Percentiles rank a stretch among this genome's conserved stretches.
Conservation (phyloP, 2,329 filamentous ascomycete species). For the Sporothrix inflata region DNA sequence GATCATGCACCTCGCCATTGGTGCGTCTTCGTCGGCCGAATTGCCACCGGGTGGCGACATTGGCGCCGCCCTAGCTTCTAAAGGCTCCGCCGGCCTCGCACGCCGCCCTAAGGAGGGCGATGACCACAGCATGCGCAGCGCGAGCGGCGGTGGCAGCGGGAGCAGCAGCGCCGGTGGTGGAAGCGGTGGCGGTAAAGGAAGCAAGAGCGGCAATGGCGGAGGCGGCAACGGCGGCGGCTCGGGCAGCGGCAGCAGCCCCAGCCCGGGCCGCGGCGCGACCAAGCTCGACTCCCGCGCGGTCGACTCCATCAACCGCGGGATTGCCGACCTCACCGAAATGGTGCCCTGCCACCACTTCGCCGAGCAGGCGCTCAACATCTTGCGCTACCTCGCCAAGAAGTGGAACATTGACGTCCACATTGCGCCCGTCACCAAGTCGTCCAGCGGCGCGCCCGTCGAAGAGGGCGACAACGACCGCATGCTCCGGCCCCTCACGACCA, state of each 20-base stretch:
- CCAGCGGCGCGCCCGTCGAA: background rate
- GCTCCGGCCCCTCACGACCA: constrained; percentile 53
- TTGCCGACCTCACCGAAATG: constrained; percentile 64
- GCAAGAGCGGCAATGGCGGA: background rate
- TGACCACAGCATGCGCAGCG: constrained; percentile 14
- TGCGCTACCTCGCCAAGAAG: constrained; percentile 60
- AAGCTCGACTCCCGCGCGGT: constrained; percentile 46
- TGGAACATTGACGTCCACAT: constrained; percentile 61
- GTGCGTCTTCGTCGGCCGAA: constrained; percentile 40
- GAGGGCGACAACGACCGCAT: background rate
- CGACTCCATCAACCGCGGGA: constrained; percentile 56
- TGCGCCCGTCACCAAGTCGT: constrained; percentile 28
- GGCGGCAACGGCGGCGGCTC: background rate
- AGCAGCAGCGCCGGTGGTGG: background rate
- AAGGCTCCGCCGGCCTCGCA: background rate
- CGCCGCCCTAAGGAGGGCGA: constrained; percentile 9
- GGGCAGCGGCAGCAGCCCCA: background rate
- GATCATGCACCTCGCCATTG: constrained; percentile 64
- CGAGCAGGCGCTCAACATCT: constrained; percentile 62
- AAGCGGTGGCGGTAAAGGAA: too few species aligned
- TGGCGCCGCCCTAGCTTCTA: background rate
- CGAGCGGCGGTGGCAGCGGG: background rate
- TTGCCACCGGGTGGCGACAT: constrained; percentile 24
- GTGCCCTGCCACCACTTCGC: constrained; percentile 63
- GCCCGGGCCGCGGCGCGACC: background rate